A percentile compares a stretch with the other conserved stretches of the same genome.
Evolutionary conservation across 2,329 filamentous ascomycete species (phyloP).

Genomic region (Talaromyces verruculosus): DNA sequence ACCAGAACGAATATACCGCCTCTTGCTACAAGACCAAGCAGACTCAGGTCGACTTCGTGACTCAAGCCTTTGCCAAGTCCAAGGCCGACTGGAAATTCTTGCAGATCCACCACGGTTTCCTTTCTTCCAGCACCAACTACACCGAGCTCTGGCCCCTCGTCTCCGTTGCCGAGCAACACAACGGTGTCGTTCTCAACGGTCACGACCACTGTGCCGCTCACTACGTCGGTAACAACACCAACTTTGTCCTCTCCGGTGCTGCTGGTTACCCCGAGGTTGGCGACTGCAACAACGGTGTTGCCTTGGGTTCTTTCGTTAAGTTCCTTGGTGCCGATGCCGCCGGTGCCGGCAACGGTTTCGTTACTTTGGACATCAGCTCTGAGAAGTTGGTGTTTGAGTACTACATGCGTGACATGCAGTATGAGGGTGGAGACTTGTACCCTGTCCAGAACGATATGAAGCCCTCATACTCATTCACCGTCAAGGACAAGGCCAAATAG

Average conservation of each 20-base stretch:
- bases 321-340: conserved; percentile 27
- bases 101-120: conserved; percentile 28
- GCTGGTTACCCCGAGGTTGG: conserved; percentile 21
- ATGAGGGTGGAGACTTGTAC: conserved; percentile 28
- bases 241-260: conserved; percentile 27
- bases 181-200: conserved; percentile 28
- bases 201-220: conserved; percentile 31
- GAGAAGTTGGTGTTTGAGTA: conserved; percentile 27
- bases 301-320: conserved; percentile 27
- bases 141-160: conserved; percentile 29
- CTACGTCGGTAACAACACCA: conserved; percentile 26
- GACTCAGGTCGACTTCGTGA: conserved; percentile 27
- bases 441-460: conserved; percentile 26
- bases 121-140: conserved; percentile 24
- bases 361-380: conserved; percentile 28
- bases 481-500: conserved; percentile 22
- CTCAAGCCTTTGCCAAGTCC: conserved; percentile 26
- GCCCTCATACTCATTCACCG: conserved; percentile 25
- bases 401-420: conserved; percentile 24
- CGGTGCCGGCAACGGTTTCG: conserved; percentile 30
- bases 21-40: conserved; percentile 27
- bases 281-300: conserved; percentile 30
- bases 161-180: conserved; percentile 25
- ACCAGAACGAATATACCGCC: conserved; percentile 26
- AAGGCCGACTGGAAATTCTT: conserved; percentile 30